Evolutionary conservation across 2,329 filamentous ascomycete genomes (phyloP).

Genomic region (Fusarium buxicola): DNA sequence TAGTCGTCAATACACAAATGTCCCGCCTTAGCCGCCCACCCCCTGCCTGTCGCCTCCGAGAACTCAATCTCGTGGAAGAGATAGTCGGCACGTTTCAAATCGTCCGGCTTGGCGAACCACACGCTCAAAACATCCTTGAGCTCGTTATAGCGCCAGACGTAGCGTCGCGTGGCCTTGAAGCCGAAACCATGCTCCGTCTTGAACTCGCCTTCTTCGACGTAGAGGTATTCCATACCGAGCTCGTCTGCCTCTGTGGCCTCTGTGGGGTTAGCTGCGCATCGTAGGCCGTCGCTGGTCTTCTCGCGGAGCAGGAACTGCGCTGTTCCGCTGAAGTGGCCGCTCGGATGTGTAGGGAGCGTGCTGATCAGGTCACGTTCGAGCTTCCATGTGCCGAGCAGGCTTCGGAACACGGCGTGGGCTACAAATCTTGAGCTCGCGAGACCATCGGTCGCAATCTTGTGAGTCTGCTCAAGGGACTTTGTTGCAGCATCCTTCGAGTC

Average conservation of each 20-base stretch:
- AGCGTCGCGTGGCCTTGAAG: slow-evolving; percentile 73
- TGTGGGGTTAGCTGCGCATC: slow-evolving; percentile 44
- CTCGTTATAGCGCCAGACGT: slow-evolving; percentile 79
- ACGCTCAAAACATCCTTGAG: slow-evolving; percentile 70
- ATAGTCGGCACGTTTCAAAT: slow-evolving; percentile 73
- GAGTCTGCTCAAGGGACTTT: slow-evolving; percentile 60
- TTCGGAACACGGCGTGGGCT: slow-evolving; percentile 75
- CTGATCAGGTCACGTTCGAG: slow-evolving; percentile 69
- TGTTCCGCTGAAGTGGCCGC: slow-evolving; percentile 72
- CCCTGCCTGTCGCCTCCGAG: slow-evolving; percentile 50
- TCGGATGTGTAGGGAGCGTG: slow-evolving; percentile 67
- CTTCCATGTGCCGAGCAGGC: slow-evolving; percentile 76
- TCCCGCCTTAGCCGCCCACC: slow-evolving; percentile 73
- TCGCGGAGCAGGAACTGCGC: slow-evolving; percentile 72
- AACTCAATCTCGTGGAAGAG: slow-evolving; percentile 82
- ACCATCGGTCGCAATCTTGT: slow-evolving; percentile 55
- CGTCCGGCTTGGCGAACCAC: slow-evolving; percentile 78
- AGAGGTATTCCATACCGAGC: slow-evolving; percentile 71
- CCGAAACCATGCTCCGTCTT: slow-evolving; percentile 64
- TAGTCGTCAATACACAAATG: slow-evolving; percentile 79
- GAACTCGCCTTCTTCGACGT: slow-evolving; percentile 75
- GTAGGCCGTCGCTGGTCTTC: slow-evolving; percentile 66
- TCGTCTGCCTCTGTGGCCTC: slow-evolving; percentile 44
- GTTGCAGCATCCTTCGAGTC: slow-evolving; percentile 54
- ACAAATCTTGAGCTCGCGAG: slow-evolving; percentile 64